A percentile compares a stretch with the other conserved stretches of the same genome.
Conservation (phyloP, 345 rosid genomes). For the Citrus medica region DNA sequence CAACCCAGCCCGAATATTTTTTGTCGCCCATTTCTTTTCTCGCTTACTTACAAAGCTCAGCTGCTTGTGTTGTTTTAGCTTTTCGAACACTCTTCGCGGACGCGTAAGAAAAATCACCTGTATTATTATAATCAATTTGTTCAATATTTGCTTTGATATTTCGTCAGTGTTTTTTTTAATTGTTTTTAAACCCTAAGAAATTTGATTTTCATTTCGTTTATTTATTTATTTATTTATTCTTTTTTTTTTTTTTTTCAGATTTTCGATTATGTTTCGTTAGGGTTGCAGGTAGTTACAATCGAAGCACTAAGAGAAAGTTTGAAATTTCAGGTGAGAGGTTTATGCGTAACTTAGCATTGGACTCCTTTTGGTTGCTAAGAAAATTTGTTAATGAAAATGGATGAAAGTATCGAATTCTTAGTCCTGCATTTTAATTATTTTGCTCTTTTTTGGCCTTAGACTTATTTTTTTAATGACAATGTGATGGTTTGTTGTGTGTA, state of each 20-base stretch:
- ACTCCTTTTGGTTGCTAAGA: not conserved
- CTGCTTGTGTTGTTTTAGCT: not conserved
- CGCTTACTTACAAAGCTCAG: not conserved
- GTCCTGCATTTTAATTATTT: not conserved
- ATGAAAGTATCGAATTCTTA: not conserved
- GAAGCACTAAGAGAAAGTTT: not conserved
- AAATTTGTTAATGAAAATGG: not conserved
- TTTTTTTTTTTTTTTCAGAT: not conserved
- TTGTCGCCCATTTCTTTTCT: not conserved
- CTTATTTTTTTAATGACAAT: not conserved
- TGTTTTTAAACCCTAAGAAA: conserved; percentile 6
- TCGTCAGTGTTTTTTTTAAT: not conserved
- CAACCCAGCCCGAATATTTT: not conserved
- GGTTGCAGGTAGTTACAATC: not conserved
- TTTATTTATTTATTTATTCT: not conserved
- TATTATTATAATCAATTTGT: not conserved
- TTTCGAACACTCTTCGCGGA: not conserved
- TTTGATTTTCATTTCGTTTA: not conserved
- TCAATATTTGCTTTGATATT: not conserved
- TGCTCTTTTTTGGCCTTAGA: not conserved
- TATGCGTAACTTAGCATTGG: not conserved
- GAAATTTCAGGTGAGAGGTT: not conserved
- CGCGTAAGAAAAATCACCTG: not conserved
- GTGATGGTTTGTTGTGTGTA: not conserved
- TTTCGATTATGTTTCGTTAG: not conserved